phyloP scores from a whole-genome alignment of 1,284 basidiomycete genomes.

The Cryptococcus sp. region DNA sequence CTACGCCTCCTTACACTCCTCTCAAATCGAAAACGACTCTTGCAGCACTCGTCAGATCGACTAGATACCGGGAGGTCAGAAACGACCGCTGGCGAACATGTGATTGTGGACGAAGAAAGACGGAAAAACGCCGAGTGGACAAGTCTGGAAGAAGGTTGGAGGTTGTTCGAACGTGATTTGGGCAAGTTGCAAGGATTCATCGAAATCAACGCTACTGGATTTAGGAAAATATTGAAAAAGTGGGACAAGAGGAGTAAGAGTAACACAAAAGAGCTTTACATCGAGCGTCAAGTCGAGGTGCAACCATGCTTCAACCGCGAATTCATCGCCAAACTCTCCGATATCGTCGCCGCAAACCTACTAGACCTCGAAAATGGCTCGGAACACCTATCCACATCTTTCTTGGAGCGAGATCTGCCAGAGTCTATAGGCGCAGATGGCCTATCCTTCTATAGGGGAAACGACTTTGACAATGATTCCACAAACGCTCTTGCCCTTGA shows the following conservation, averaged over 20 bases:
- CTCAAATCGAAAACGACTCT: constrained; percentile 76
- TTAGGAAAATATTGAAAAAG: constrained; percentile 97
- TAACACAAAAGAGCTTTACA: constrained; percentile 92
- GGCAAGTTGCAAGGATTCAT: constrained; percentile 96
- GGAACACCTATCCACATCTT: constrained; percentile 65
- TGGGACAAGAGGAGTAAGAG: constrained; percentile 97
- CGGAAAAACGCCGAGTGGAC: constrained; percentile 74
- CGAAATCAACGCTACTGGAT: constrained; percentile 96
- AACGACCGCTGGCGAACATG: constrained; percentile 26
- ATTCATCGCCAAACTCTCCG: constrained; percentile 93
- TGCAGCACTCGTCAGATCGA: constrained; percentile 32
- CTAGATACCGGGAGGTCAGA: neutral
- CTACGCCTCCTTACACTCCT: constrained; percentile 88
- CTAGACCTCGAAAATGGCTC: constrained; percentile 83
- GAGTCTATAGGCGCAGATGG: constrained; percentile 50
- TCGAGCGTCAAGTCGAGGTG: constrained; percentile 95
- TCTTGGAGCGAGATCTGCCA: constrained; percentile 52
- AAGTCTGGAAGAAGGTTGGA: constrained; percentile 93
- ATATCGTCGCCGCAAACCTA: constrained; percentile 90
- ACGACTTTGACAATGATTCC: constrained; percentile 57
- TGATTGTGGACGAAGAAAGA: constrained; percentile 60
- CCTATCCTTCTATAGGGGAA: constrained; percentile 67
- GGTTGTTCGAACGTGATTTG: constrained; percentile 92
- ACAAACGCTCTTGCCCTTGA: constrained; percentile 57
- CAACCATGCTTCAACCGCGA: constrained; percentile 98